Base-by-base conservation (phyloP, 805 yeast species). In the Saccharomycopsis sp. region DNA sequence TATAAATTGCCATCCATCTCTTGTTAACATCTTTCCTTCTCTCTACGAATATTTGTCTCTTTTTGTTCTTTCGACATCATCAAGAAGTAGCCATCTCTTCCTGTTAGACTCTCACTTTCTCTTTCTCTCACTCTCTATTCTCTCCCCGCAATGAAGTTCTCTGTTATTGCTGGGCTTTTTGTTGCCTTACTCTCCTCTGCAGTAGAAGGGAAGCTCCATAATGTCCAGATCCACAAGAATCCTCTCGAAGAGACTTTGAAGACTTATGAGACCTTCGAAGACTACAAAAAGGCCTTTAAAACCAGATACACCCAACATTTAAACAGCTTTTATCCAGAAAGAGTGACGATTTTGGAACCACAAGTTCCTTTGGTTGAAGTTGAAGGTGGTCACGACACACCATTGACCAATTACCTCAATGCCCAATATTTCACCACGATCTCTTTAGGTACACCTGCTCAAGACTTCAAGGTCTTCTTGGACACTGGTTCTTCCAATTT, bases 401-500 rank as follows among this genome's bases (percentile, higher is more conserved):
- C 98, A 14, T 81, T 94, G 72, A 86, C 94, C 64, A 92, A 94
- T 78, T 94, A 93, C 74, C 74, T 89, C 75, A 94, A 94, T 72
- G 98, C 98, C 50, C 99, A 94, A 76, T 93, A 94, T 75, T 94
- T 80, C 72, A 87, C 99, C 52, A 97, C 93, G 69, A 88, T 94
- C 67, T 78, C 84, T 58, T 69, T 94, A 60, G 99, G 99, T 66
- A 87, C 97, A 49, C 99, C 99, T 8, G 89, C 88, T 54, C 99
- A 94, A 77, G 72, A 81, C 17, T 94, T 94, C 75, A 93, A 93
- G 79, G 98, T 94, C 56, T 84, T 94, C 63, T 79, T 94, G 68
- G 99, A 94, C 74, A 93, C 99, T 25, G 99, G 99, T 47, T 89
- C 97, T 52, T 88, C 97, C 52, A 94, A 94, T 75, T 79, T 94